A percentile compares a stretch with the other conserved stretches of the same genome.
Evolutionary conservation across 805 yeast genomes (phyloP).

Genomic region (Monosporozyma servazzii): DNA sequence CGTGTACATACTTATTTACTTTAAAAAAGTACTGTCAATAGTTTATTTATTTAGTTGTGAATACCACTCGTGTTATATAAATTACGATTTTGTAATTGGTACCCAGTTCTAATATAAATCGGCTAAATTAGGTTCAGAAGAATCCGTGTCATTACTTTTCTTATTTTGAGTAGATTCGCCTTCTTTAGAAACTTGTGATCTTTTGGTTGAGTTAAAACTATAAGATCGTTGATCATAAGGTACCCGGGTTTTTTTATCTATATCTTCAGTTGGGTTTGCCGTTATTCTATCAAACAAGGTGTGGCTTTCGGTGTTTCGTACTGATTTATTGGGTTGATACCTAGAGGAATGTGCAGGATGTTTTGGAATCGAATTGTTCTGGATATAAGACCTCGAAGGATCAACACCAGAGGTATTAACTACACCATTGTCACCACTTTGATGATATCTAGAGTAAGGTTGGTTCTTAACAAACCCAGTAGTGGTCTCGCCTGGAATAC

Average conservation of each 20-base stretch:
- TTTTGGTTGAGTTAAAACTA: neutral
- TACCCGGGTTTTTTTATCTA: neutral
- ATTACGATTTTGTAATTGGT: neutral
- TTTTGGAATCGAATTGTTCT: neutral
- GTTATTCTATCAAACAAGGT: neutral
- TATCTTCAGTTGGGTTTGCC: neutral
- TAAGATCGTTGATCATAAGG: neutral
- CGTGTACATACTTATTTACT: neutral
- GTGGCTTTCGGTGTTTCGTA: neutral
- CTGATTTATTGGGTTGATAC: neutral
- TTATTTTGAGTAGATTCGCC: neutral
- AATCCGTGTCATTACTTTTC: neutral
- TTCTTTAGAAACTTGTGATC: neutral
- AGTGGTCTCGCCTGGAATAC: neutral
- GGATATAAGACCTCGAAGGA: neutral
- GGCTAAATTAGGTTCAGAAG: neutral
- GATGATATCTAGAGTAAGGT: neutral
- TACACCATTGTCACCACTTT: neutral
- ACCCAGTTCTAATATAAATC: neutral
- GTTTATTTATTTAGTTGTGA: neutral
- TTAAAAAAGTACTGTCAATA: neutral
- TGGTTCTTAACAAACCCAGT: neutral
- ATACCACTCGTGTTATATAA: neutral
- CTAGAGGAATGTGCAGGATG: neutral
- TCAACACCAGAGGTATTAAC: neutral